Evolutionary conservation across 2,329 filamentous ascomycete genomes (phyloP).

Genomic region (Plectosphaerella sp.): DNA sequence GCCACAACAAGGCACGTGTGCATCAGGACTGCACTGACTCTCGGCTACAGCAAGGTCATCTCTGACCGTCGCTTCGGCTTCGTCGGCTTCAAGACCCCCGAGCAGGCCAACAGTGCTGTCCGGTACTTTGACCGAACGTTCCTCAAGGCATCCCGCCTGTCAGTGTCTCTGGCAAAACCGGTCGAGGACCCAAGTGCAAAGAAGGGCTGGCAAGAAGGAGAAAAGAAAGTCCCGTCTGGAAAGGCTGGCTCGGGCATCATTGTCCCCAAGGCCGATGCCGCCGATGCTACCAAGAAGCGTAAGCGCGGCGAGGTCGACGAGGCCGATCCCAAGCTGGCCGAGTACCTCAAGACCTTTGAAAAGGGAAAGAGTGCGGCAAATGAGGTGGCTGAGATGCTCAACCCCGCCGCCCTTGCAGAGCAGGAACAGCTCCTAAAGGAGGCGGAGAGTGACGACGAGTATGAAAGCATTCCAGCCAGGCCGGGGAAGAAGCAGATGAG

Average conservation of each 20-base stretch:
- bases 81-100: constrained; percentile 81
- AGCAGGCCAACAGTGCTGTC: constrained; percentile 77
- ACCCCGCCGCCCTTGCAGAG: constrained; percentile 8
- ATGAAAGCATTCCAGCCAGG: constrained; percentile 60
- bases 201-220: constrained; percentile 5
- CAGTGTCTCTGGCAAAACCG: constrained; percentile 81
- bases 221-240: constrained; percentile 21
- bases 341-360: constrained; percentile 83
- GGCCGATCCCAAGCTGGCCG: constrained; percentile 75
- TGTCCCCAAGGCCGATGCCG: background rate
- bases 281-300: constrained; percentile 52
- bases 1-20: background rate
- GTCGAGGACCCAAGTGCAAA: constrained; percentile 9
- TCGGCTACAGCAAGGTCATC: constrained; percentile 63
- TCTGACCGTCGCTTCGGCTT: constrained; percentile 89
- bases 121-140: constrained; percentile 95
- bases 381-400: constrained; percentile 9
- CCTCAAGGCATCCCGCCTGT: constrained; percentile 92
- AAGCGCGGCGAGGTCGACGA: constrained; percentile 57
- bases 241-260: too few relatives aligned
- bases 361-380: constrained; percentile 35
- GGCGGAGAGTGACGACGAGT: constrained; percentile 69
- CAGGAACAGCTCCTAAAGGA: constrained; percentile 33
- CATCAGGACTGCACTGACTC: background rate
- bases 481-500: constrained; percentile 36